phyloP scores from a whole-genome alignment of 1,284 basidiomycete genomes.

The Papiliotrema terrestris region DNA sequence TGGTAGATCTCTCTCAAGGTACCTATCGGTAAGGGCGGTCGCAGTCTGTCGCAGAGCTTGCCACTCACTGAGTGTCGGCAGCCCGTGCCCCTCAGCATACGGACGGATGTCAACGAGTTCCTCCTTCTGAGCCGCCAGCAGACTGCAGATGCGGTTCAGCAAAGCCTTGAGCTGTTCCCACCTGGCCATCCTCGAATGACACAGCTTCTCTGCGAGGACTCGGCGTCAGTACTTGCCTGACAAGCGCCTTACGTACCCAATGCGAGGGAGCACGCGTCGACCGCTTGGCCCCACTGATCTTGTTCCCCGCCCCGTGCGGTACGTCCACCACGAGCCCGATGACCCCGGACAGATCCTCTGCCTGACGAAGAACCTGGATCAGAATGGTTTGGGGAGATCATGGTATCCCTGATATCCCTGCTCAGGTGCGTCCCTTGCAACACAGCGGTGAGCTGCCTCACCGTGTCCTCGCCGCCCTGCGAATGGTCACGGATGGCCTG shows the following conservation, averaged over 20 bases:
- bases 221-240: background rate
- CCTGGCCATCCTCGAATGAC: background rate
- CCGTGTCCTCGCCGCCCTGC: background rate
- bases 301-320: background rate
- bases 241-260: conserved; percentile 9
- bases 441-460: conserved; percentile 1
- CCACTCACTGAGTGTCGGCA: conserved; percentile 23
- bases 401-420: background rate
- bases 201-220: background rate
- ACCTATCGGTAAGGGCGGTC: conserved; percentile 2
- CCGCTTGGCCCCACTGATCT: background rate
- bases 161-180: too few species aligned
- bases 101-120: background rate
- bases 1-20: conserved; percentile 24
- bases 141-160: background rate
- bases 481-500: background rate
- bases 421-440: background rate
- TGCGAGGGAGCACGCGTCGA: conserved; percentile 10
- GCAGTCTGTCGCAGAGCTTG: background rate
- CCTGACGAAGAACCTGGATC: background rate
- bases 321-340: background rate
- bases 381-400: background rate
- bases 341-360: background rate
- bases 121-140: background rate
- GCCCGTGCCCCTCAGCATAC: conserved; percentile 11